A percentile compares a stretch with the other conserved stretches of the same genome.
These are phyloP conservation scores for Lentinula aciculospora DNA, from an alignment of 768 basidiomycete species.

Conservation along the genomic window DNA sequence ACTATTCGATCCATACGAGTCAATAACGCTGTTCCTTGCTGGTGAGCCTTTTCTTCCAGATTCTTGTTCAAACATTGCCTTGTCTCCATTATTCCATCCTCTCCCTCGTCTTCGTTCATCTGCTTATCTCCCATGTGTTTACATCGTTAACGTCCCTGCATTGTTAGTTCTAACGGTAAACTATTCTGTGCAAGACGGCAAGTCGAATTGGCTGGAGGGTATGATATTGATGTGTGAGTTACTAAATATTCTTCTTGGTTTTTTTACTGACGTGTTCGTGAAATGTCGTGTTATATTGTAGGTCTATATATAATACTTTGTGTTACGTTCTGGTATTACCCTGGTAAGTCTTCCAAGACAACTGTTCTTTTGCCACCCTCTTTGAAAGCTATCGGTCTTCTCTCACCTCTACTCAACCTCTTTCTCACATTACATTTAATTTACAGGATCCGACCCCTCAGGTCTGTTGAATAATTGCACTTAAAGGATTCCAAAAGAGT, in stretches of 20 bases:
- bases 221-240: conserved; percentile 51
- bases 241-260: neutral
- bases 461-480: neutral
- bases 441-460: conserved; percentile 2
- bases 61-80: neutral
- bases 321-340: conserved; percentile 62
- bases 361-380: neutral
- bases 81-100: neutral
- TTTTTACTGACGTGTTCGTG: too few species aligned
- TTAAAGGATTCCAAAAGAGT: neutral
- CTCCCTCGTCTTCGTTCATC: neutral
- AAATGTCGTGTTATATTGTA: conserved; percentile 21
- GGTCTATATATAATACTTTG: conserved; percentile 69
- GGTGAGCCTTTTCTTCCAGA: conserved; percentile 13
- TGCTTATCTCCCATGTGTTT: neutral
- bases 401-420: too few species aligned
- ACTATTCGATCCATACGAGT: conserved; percentile 68
- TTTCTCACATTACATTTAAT: neutral
- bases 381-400: neutral
- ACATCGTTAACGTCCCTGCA: neutral
- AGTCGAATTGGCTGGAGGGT: conserved; percentile 60
- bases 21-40: conserved; percentile 34
- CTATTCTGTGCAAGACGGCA: conserved; percentile 55
- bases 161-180: conserved; percentile 53
- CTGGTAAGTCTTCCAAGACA: conserved; percentile 22